These are phyloP conservation scores for Trametes hirsuta DNA, from an alignment of 1,284 basidiomycete species.

Conservation along the genomic window DNA sequence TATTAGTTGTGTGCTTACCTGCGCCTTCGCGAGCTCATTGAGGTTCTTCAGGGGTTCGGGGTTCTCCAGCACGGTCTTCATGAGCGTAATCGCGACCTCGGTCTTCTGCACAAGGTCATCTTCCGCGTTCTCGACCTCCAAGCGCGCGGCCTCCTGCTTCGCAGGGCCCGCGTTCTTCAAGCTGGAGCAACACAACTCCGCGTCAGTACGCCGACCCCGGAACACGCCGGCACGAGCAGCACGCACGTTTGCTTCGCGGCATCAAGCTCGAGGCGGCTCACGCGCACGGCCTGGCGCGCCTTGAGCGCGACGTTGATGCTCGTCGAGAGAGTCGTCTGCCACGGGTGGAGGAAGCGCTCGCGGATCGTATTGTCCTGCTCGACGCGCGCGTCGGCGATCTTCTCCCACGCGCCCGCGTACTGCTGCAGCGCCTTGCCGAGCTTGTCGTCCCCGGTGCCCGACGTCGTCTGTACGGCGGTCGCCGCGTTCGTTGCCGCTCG, in stretches of 20 bases:
- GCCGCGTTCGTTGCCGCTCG: slow-evolving; percentile 81
- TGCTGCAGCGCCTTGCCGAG: slow-evolving; percentile 78
- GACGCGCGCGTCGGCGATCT: slow-evolving; percentile 84
- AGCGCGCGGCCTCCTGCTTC: slow-evolving; percentile 86
- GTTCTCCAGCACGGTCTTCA: slow-evolving; percentile 98
- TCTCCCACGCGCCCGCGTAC: slow-evolving; percentile 87
- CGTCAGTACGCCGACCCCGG: not conserved
- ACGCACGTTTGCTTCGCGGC: slow-evolving; percentile 61
- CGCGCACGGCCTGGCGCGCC: slow-evolving; percentile 86
- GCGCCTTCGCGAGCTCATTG: slow-evolving; percentile 90
- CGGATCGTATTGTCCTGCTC: slow-evolving; percentile 82
- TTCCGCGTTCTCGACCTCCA: slow-evolving; percentile 94
- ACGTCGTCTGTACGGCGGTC: slow-evolving; percentile 49
- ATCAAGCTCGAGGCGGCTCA: slow-evolving; percentile 72
- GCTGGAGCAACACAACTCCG: slow-evolving; percentile 39
- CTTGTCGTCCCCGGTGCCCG: slow-evolving; percentile 59
- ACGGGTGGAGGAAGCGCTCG: slow-evolving; percentile 84
- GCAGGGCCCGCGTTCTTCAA: slow-evolving; percentile 76
- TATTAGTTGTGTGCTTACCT: slow-evolving; percentile 41
- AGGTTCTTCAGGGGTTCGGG: slow-evolving; percentile 96
- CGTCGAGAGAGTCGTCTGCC: slow-evolving; percentile 85
- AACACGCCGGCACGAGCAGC: not conserved
- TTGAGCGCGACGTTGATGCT: slow-evolving; percentile 88
- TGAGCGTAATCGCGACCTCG: slow-evolving; percentile 95
- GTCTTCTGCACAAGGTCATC: slow-evolving; percentile 97